Evolutionary conservation across 208 protist species (phyloP).

Genomic region (Leishmania mexicana): DNA sequence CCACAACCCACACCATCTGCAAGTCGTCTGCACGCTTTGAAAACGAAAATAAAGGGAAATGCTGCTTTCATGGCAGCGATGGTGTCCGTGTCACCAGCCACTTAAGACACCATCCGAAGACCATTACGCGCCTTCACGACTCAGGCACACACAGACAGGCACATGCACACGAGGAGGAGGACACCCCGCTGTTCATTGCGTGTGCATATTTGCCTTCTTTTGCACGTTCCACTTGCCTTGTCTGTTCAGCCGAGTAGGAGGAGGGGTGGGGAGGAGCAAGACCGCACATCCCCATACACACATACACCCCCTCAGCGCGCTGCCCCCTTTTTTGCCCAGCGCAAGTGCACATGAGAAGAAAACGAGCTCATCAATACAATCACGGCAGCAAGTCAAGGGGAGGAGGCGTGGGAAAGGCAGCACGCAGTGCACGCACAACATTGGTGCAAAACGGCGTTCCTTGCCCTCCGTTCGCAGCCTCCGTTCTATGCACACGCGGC

Average conservation of each 20-base stretch:
- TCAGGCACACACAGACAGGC: neutral
- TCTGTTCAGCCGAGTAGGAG: neutral
- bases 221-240: neutral
- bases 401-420: neutral
- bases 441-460: neutral
- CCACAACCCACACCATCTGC: neutral
- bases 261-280: neutral
- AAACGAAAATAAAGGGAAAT: constrained; percentile 12
- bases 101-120: neutral
- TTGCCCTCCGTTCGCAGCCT: neutral
- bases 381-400: neutral
- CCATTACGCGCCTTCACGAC: neutral
- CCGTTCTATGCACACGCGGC: neutral
- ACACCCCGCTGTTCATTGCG: no score
- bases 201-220: neutral
- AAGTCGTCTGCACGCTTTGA: neutral
- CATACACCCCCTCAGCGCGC: neutral
- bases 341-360: constrained; percentile 1
- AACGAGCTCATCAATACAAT: neutral
- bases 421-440: neutral
- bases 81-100: neutral
- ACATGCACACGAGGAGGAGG: neutral
- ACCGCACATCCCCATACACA: neutral
- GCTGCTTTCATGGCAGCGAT: neutral
- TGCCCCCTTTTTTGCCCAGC: neutral